Percentiles rank a stretch among this genome's conserved stretches.
Evolutionary conservation across 2,329 filamentous ascomycete genomes (phyloP).

Genomic region (Elsinoe perseae): DNA sequence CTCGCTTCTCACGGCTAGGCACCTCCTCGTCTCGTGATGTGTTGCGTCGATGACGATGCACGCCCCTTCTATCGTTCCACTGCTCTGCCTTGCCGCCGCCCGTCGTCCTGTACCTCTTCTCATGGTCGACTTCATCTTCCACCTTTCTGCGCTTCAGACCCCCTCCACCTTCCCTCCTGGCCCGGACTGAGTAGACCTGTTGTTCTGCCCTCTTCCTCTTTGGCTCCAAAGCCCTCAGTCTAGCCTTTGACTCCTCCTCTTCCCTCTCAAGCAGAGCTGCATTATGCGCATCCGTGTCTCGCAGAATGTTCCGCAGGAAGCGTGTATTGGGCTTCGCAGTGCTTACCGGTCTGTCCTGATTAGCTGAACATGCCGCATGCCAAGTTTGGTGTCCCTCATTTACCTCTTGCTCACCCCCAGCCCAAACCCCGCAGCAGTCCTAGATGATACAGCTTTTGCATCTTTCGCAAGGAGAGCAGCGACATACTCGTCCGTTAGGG

Average conservation of each 20-base stretch:
- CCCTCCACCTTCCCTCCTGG: conserved; percentile 37
- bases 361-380: not conserved
- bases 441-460: conserved; percentile 65
- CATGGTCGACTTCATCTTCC: not conserved
- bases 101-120: not conserved
- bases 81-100: not conserved
- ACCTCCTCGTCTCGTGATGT: no score
- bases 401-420: conserved; percentile 54
- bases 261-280: conserved; percentile 77
- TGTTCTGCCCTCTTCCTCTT: conserved; percentile 21
- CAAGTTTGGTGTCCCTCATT: conserved; percentile 18
- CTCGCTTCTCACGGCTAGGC: no score
- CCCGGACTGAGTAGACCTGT: conserved; percentile 17
- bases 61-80: not conserved
- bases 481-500: conserved; percentile 67
- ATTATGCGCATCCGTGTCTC: conserved; percentile 84
- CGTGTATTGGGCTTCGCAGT: conserved; percentile 79
- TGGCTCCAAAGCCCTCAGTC: conserved; percentile 52
- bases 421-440: conserved; percentile 65
- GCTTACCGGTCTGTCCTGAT: not conserved
- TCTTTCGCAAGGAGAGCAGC: conserved; percentile 72
- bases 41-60: not conserved
- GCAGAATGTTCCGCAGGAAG: conserved; percentile 81
- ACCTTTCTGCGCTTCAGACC: conserved; percentile 36
- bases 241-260: conserved; percentile 65